phyloP scores from a whole-genome alignment of 768 basidiomycete genomes.

The Coprinopsis marcescibilis region DNA sequence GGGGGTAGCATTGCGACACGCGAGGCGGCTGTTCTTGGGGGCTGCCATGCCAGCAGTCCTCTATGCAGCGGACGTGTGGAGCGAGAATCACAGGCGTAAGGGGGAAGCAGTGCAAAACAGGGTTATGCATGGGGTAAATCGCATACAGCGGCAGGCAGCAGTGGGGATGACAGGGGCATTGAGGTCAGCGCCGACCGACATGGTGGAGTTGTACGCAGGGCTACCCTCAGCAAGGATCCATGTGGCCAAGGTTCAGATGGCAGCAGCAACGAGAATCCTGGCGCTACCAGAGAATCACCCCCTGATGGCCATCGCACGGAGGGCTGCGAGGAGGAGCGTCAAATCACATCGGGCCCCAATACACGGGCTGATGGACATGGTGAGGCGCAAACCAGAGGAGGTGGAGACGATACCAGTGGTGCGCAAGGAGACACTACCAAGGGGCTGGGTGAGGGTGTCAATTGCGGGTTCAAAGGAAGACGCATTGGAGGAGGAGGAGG shows the following conservation, averaged over 20 bases:
- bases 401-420: constrained; percentile 10
- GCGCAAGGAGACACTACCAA: neutral
- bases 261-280: constrained; percentile 15
- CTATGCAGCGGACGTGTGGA: constrained; percentile 10
- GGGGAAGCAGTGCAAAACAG: neutral
- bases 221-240: constrained; percentile 16
- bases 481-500: constrained; percentile 6
- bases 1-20: neutral
- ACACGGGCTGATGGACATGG: neutral
- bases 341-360: constrained; percentile 10
- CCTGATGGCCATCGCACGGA: constrained; percentile 9
- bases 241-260: constrained; percentile 12
- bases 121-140: neutral
- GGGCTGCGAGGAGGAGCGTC: constrained; percentile 3
- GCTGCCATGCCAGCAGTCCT: constrained; percentile 4
- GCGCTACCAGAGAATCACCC: constrained; percentile 20
- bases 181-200: constrained; percentile 14
- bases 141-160: constrained; percentile 11
- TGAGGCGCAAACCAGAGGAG: neutral
- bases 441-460: neutral
- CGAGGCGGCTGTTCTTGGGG: neutral
- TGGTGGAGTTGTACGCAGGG: constrained; percentile 18
- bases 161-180: constrained; percentile 14
- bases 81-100: neutral
- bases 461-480: constrained; percentile 11